Conservation (phyloP, 805 yeast genomes). For the Kazachstania viticola region DNA sequence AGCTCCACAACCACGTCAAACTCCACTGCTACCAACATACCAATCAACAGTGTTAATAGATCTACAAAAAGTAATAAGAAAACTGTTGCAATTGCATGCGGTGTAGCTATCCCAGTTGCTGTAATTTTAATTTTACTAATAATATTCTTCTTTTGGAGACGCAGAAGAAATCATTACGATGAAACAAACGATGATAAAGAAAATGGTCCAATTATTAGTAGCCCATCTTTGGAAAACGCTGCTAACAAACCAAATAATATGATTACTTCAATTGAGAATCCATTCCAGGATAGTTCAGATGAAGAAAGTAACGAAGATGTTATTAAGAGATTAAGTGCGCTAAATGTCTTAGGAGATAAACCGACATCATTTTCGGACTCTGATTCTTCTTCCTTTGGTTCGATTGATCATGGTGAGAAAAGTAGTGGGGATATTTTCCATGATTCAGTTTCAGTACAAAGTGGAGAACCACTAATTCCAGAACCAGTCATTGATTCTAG, state of each 20-base stretch:
- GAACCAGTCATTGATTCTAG: constrained; percentile 8
- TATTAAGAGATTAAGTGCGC: constrained; percentile 33
- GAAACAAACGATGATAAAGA: constrained; percentile 25
- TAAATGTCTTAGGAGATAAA: constrained; percentile 43
- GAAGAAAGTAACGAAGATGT: constrained; percentile 15
- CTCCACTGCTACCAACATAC: constrained; percentile 18
- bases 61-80: constrained; percentile 28
- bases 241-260: constrained; percentile 23
- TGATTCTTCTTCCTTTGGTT: constrained; percentile 34
- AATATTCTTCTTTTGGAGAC: constrained; percentile 44
- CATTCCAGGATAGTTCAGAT: constrained; percentile 23
- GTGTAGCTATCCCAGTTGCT: constrained; percentile 69
- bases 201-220: constrained; percentile 27
- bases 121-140: constrained; percentile 37
- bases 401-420: constrained; percentile 13
- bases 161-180: constrained; percentile 27
- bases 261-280: constrained; percentile 19
- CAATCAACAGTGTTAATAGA: constrained; percentile 7
- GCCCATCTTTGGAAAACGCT: constrained; percentile 30
- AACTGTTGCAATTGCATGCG: constrained; percentile 77
- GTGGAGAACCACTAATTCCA: constrained; percentile 30
- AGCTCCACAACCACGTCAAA: constrained; percentile 20
- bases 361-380: constrained; percentile 40
- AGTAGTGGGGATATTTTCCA: constrained; percentile 21
- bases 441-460: constrained; percentile 30